Base-by-base conservation (phyloP, 78 protist genomes). In the Isochrysis galbana region DNA sequence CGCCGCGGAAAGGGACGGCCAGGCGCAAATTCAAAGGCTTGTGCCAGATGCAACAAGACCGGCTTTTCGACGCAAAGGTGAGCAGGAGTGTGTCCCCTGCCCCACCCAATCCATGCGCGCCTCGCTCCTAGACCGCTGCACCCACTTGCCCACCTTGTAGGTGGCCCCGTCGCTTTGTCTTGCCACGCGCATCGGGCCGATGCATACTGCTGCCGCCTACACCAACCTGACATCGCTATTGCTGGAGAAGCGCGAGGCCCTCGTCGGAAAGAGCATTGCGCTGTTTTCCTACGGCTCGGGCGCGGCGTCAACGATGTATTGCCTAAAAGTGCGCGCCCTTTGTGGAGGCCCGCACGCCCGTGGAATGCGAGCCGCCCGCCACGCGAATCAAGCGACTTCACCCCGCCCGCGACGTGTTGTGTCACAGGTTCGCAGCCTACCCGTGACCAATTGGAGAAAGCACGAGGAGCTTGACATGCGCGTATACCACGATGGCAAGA, bases 131-230 rank as follows among this genome's bases (percentile, higher is more conserved):
- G 17, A 22, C 51, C 46, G 48, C 48, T 42, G 46, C 45, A 29
- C 41, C 55, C 47, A 11, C 77, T 46, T 19, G n/a, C 55, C n/a
- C 34, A 32, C 11, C 74, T 25, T n/a, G 67, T 26, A 88, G 38
- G 94, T 93, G 45, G 32, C 19, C 23, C 82, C 94, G 29, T 32
- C 67, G 45, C 54, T 70, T 42, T 3, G 36, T 25, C 39, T 93
- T 39, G 36, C 51, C 51, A 32, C 41, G 46, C 54, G 87, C 22
- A 61, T 39, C 54, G 94, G 94, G 5, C 77, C 86, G 46, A 74
- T 54, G 89, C n/a, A n/a, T n/a, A n/a, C n/a, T n/a, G n/a, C n/a
- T n/a, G n/a, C n/a, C n/a, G n/a, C n/a, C n/a, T n/a, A n/a, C n/a
- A n/a, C n/a, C n/a, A n/a, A n/a, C n/a, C n/a, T n/a, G n/a, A n/a